Base-by-base conservation (phyloP, 495 filamentous ascomycete species). In the Neurospora sp. region DNA sequence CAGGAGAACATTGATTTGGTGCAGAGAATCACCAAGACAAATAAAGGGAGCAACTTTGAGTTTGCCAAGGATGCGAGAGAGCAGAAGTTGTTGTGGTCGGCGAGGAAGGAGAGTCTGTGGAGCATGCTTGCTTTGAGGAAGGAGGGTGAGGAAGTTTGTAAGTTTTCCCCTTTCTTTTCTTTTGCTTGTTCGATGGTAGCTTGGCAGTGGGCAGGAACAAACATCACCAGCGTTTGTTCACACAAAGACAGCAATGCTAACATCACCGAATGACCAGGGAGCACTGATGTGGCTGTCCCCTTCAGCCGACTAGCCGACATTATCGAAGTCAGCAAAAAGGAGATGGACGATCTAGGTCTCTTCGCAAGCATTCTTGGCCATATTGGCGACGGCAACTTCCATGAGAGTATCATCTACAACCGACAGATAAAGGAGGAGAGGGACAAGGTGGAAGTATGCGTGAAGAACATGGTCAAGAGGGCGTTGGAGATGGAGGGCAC, bases 401-500 rank as follows among this genome's bases (percentile, higher is more conserved):
- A 97, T 79, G 89, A 93, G 77, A 92, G 90, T 79, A 94, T 97
- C 77, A 89, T 97, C 80, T 97, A 96, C 78, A 89, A 95, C 77
- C 84, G 86, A 38, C 85, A 83, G 21, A 85, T 93, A 73, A 87
- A 88, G 13, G 88, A 82, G 4, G 92, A 97, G 81, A 83, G 85
- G 39, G 88, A 85, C 17, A 90, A 90, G 59, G 92, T 97, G 3
- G 91, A 96, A 78, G 87, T 84, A 42, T 92, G 92, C 71, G 93
- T 97, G 34, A 88, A 94, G 76, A 90, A 93, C 74, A 96, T 97
- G 94, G 93, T 97, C 28, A 89, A 92, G 76, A 85, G 93, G 31
- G 94, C 93, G 9, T 77, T 97, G 36, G 93, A 94, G 59, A 97
- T 97, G 94, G 94, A 97, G 72, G 94, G 94, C 2, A 97, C 94